Percentiles rank a stretch among this genome's conserved stretches.
These are phyloP conservation scores for Chytridium lagenaria DNA, from an alignment of 371 early-diverging fungal genomes.

Conservation along the genomic window DNA sequence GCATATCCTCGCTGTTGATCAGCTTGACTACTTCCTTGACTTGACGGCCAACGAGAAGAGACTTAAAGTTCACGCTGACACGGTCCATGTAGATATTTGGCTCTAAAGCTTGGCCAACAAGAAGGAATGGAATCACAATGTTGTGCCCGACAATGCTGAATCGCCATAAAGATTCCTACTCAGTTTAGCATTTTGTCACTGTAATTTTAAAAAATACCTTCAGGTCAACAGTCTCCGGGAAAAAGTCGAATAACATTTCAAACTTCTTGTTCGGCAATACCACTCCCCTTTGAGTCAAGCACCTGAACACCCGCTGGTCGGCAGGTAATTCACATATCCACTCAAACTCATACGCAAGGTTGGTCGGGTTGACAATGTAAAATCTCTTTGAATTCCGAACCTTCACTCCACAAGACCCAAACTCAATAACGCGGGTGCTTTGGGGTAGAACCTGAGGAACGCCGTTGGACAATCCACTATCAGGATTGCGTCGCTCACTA, in stretches of 20 bases:
- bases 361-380: constrained; percentile 61
- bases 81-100: constrained; percentile 59
- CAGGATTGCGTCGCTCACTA: constrained; percentile 48
- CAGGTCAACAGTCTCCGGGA: constrained; percentile 53
- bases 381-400: constrained; percentile 56
- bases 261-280: constrained; percentile 54
- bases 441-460: constrained; percentile 51
- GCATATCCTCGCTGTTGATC: constrained; percentile 54
- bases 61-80: constrained; percentile 57
- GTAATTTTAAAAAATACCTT: constrained; percentile 54
- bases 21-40: constrained; percentile 56
- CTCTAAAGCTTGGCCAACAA: constrained; percentile 59
- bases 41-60: constrained; percentile 58
- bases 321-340: constrained; percentile 40
- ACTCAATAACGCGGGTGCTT: constrained; percentile 55
- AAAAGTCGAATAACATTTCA: constrained; percentile 63
- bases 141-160: constrained; percentile 50
- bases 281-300: constrained; percentile 52
- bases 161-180: constrained; percentile 59
- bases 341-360: constrained; percentile 53
- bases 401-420: constrained; percentile 56
- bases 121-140: constrained; percentile 55
- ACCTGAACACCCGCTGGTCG: constrained; percentile 49
- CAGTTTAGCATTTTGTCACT: no score
- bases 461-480: constrained; percentile 34